phyloP scores from a whole-genome alignment of 192 early-diverging fungal genomes.

The Coemansia sp. region DNA sequence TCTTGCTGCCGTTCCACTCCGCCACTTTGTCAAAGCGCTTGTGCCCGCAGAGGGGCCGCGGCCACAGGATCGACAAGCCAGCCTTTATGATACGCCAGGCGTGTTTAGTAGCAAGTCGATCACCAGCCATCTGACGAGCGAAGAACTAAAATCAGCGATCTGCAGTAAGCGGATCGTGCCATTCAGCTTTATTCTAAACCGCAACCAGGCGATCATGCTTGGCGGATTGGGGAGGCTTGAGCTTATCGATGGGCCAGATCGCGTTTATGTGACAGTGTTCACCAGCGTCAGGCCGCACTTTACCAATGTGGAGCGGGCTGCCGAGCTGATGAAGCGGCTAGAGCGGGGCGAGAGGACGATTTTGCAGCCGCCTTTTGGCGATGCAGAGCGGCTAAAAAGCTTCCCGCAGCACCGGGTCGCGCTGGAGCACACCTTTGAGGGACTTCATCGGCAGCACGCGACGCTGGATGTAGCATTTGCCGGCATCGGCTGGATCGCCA shows the following conservation, averaged over 20 bases:
- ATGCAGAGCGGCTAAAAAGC: slow-evolving; percentile 27
- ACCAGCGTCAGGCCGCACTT: slow-evolving; percentile 60
- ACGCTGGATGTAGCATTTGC: slow-evolving; percentile 62
- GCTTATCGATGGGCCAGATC: slow-evolving; percentile 47
- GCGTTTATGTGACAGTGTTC: slow-evolving; percentile 61
- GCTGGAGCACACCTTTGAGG: slow-evolving; percentile 45
- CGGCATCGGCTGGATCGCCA: slow-evolving; percentile 66
- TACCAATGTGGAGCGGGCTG: slow-evolving; percentile 55
- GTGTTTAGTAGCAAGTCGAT: slow-evolving; percentile 61
- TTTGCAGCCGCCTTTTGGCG: slow-evolving; percentile 50
- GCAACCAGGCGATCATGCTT: slow-evolving; percentile 59
- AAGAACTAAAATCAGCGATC: slow-evolving; percentile 58
- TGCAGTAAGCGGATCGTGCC: slow-evolving; percentile 54
- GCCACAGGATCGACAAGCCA: slow-evolving; percentile 40
- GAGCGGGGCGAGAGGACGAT: slow-evolving; percentile 36
- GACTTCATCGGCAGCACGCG: slow-evolving; percentile 50
- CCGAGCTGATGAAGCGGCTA: slow-evolving; percentile 46
- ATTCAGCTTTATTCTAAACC: slow-evolving; percentile 59
- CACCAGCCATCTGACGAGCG: slow-evolving; percentile 49
- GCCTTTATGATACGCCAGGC: slow-evolving; percentile 65
- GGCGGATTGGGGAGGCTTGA: slow-evolving; percentile 65
- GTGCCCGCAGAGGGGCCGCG: slow-evolving; percentile 34
- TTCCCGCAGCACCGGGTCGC: slow-evolving; percentile 48
- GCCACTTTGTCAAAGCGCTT: slow-evolving; percentile 55
- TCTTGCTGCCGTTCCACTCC: slow-evolving; percentile 60